A percentile compares a stretch with the other conserved stretches of the same genome.
Evolutionary conservation across 192 early-diverging fungal species (phyloP).

Genomic region (Linnemannia zychae): DNA sequence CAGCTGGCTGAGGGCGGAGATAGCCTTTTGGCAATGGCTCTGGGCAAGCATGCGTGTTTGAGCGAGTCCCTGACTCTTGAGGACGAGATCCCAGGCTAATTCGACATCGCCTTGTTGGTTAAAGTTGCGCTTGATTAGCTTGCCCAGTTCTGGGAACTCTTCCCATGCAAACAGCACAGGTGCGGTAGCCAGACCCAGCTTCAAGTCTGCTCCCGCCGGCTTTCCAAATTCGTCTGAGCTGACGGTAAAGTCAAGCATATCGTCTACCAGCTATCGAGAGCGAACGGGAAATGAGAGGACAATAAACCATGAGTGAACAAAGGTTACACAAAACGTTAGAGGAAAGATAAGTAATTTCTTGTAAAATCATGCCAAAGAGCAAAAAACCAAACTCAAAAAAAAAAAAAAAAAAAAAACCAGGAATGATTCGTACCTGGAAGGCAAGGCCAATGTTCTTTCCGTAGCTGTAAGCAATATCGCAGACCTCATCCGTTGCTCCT

Average conservation of each 20-base stretch:
- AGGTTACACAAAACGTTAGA: neutral
- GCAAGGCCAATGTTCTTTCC: constrained; percentile 93
- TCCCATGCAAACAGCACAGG: constrained; percentile 96
- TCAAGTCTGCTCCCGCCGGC: constrained; percentile 90
- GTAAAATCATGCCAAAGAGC: too few species aligned
- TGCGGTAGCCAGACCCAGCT: constrained; percentile 92
- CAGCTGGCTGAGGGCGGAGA: constrained; percentile 73
- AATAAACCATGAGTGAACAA: neutral
- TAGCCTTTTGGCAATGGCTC: constrained; percentile 81
- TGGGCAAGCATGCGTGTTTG: constrained; percentile 82
- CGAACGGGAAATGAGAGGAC: constrained; percentile 2
- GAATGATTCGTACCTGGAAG: constrained; percentile 78
- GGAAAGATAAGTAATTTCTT: neutral
- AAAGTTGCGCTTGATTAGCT: constrained; percentile 92
- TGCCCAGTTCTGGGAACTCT: constrained; percentile 85
- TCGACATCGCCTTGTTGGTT: constrained; percentile 80
- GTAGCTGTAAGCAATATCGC: constrained; percentile 87
- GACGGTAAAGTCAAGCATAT: constrained; percentile 91
- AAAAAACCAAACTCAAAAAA: too few species aligned
- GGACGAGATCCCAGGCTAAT: constrained; percentile 81
- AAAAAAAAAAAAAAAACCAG: too few species aligned
- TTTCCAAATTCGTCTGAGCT: constrained; percentile 86
- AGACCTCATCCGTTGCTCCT: constrained; percentile 77
- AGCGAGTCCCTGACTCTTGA: constrained; percentile 82
- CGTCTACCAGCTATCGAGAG: constrained; percentile 83